phyloP scores from a whole-genome alignment of 225 moss, liverwort and hornwort genomes.

The Physcomitrium patens region DNA sequence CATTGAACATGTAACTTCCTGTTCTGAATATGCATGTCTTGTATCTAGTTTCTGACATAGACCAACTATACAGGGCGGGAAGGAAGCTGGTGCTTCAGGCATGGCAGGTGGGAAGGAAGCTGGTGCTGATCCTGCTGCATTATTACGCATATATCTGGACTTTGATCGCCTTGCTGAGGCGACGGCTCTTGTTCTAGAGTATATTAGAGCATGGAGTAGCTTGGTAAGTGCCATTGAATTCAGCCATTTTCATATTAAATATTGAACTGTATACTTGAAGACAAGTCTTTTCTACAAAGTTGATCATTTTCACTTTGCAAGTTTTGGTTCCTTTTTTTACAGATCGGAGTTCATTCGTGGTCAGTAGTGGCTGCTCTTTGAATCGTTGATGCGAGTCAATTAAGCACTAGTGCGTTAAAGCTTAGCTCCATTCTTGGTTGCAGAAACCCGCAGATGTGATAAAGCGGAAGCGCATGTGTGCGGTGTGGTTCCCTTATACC shows the following conservation, averaged over 20 bases:
- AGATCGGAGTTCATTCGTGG: conserved; percentile 6
- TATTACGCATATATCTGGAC: conserved; percentile 83
- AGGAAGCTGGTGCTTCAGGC: conserved; percentile 69
- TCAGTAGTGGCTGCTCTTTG: background rate
- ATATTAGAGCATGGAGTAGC: conserved; percentile 71
- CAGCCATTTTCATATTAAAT: background rate
- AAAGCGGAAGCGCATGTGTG: conserved; percentile 90
- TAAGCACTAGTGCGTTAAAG: conserved; percentile 17
- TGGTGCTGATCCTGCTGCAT: conserved; percentile 85
- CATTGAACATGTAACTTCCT: background rate
- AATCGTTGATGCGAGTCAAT: conserved; percentile 1
- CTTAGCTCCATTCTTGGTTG: conserved; percentile 29
- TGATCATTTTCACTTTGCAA: conserved; percentile 11
- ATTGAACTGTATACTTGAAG: conserved; percentile 18
- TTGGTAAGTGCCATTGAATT: conserved; percentile 41
- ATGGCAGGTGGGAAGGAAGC: conserved; percentile 51
- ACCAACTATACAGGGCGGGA: conserved; percentile 59
- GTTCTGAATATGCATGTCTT: conserved; percentile 23
- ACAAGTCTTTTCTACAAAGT: background rate
- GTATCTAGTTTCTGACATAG: conserved; percentile 23
- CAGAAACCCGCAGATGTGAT: conserved; percentile 87
- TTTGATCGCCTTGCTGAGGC: conserved; percentile 90
- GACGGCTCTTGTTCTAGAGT: conserved; percentile 84
- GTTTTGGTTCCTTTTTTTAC: background rate
- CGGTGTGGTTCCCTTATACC: conserved; percentile 97